Evolutionary conservation across 805 yeast genomes (phyloP).

Genomic region (Metschnikowia colocasiae): DNA sequence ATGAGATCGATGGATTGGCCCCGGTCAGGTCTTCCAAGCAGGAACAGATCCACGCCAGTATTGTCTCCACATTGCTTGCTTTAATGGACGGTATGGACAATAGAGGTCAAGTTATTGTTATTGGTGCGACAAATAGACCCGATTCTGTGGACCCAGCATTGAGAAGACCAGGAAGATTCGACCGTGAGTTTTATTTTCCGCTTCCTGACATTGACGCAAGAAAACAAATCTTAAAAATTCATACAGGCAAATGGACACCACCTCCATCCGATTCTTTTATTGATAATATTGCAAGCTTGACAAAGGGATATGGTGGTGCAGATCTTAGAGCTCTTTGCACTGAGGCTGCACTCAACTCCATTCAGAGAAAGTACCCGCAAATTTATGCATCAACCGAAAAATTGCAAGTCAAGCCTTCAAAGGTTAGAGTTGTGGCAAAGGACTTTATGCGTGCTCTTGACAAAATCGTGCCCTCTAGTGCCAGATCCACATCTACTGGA

Average conservation of each 20-base stretch:
- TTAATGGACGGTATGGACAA: constrained; percentile 99
- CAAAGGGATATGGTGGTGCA: constrained; percentile 98
- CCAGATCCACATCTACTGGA: constrained; percentile 71
- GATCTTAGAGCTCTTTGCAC: constrained; percentile 92
- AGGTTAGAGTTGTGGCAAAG: constrained; percentile 68
- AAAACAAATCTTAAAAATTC: constrained; percentile 73
- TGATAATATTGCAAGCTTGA: constrained; percentile 64
- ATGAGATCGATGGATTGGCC: constrained; percentile 97
- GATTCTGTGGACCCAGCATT: constrained; percentile 98
- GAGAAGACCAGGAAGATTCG: constrained; percentile 95
- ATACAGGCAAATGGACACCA: constrained; percentile 87
- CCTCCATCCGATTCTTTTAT: constrained; percentile 57
- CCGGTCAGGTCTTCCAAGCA: constrained; percentile 97
- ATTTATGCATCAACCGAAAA: constrained; percentile 76
- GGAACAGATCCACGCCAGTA: constrained; percentile 97
- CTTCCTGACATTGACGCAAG: constrained; percentile 82
- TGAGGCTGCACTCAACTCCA: constrained; percentile 89
- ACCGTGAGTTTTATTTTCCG: constrained; percentile 94
- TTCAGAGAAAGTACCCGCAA: constrained; percentile 90
- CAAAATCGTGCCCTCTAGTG: constrained; percentile 87
- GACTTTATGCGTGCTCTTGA: constrained; percentile 86
- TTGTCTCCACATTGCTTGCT: constrained; percentile 91
- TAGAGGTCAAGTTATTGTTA: constrained; percentile 95
- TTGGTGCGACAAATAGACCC: constrained; percentile 97
- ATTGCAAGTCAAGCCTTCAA: constrained; percentile 63